Base-by-base conservation (phyloP, 352 stramenopile genomes). In the Phytopythium mirpurense region DNA sequence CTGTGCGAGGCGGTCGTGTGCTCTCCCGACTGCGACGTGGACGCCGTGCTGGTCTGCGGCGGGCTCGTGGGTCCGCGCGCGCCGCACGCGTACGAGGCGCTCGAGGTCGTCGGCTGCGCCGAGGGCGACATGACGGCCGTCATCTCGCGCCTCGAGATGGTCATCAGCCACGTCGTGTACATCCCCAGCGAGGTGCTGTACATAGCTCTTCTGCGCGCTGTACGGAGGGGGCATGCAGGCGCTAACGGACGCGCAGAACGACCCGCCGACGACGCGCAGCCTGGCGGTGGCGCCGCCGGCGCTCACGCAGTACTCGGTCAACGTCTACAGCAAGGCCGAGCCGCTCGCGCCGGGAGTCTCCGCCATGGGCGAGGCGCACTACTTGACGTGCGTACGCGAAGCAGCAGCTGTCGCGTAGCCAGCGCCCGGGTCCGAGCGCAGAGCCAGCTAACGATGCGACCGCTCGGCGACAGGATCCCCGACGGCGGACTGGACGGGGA, bases 61-160 rank as follows among this genome's bases (percentile, higher is more conserved):
- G 79, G 79, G 2, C 50, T 90, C 56, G 77, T 90, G 27, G 59
- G 67, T 26, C 68, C 61, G 38, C 67, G 69, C 27, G 63, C 54
- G n/a, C 61, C 72, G 24, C 65, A 66, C 44, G 70, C 58, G 29
- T 92, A 89, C 59, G 67, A 77, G 12, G 59, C 64, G 37, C 66
- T 81, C 11, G 82, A 91, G 63, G 62, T 54, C 11, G 68, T 87
- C 26, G 81, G 80, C 4, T 78, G 80, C 5, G 84, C 82, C 23
- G 84, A 95, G 70, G 85, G 85, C 59, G 85, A 95, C 65, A 93
- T 93, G 83, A 93, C 90, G 77, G 81, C 85, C 60, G 66, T 93
- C 44, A 83, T 95, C 46, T 91, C 85, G 18, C 74, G 85, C 26
- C 77, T 95, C 35, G 85, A 95, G 56, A 90, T 84, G 67, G 88